Percentiles rank a stretch among this genome's conserved stretches.
phyloP scores from a whole-genome alignment of 352 stramenopile genomes.

The Pythium coloratum region DNA sequence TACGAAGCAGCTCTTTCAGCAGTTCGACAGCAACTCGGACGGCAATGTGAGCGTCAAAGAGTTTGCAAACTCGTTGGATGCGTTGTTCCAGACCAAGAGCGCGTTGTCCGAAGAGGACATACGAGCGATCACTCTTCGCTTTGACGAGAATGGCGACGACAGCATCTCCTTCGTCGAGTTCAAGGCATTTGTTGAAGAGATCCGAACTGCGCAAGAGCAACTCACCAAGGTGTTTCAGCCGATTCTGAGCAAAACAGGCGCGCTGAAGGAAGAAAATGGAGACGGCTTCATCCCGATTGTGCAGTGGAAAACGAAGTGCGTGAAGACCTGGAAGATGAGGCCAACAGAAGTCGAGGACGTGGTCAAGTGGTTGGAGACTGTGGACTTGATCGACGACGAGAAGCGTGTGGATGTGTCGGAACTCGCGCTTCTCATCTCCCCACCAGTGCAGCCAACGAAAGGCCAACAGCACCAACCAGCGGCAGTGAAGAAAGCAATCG shows the following conservation, averaged over 20 bases:
- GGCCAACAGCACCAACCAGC: neutral
- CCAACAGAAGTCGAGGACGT: conserved; percentile 24
- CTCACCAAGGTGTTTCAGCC: conserved; percentile 17
- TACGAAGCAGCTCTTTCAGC: conserved; percentile 65
- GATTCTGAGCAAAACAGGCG: neutral
- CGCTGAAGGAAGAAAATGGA: neutral
- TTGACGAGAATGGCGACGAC: conserved; percentile 63
- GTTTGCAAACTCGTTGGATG: conserved; percentile 53
- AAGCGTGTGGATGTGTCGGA: conserved; percentile 32
- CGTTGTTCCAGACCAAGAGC: conserved; percentile 40
- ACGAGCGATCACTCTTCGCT: conserved; percentile 37
- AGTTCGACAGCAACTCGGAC: conserved; percentile 71
- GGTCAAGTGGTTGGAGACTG: conserved; percentile 11
- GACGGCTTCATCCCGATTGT: conserved; percentile 8
- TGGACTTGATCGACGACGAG: conserved; percentile 34
- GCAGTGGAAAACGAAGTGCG: conserved; percentile 41
- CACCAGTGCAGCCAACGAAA: neutral
- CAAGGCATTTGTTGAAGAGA: conserved; percentile 46
- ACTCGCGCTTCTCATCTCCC: conserved; percentile 27
- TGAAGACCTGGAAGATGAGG: conserved; percentile 32
- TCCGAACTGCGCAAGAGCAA: conserved; percentile 27
- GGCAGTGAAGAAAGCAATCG: conserved; percentile 14
- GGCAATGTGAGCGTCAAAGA: conserved; percentile 56
- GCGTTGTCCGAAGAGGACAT: conserved; percentile 41
- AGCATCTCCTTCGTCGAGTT: conserved; percentile 64